phyloP scores from a whole-genome alignment of 2,329 filamentous ascomycete genomes.

The Aspergillus proliferans region DNA sequence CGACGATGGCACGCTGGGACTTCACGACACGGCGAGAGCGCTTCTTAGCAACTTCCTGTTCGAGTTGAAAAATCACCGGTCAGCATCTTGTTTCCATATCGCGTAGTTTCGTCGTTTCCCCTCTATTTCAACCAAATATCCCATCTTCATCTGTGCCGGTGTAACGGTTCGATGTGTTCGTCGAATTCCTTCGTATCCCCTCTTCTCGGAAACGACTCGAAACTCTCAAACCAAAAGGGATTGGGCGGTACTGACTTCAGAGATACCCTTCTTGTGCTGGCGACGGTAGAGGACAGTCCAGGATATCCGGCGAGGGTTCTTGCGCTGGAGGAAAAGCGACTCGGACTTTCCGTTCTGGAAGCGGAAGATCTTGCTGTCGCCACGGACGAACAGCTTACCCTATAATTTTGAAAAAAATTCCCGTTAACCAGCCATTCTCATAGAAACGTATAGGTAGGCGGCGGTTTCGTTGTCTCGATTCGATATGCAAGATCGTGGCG shows the following conservation, averaged over 20 bases:
- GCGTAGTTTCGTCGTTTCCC: slow-evolving; percentile 1
- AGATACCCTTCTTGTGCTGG: slow-evolving; percentile 99
- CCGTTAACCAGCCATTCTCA: slow-evolving; percentile 17
- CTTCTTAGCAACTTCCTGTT: slow-evolving; percentile 99
- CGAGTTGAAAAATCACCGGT: slow-evolving; percentile 22
- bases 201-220: slow-evolving; percentile 7
- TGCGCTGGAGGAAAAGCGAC: slow-evolving; percentile 99
- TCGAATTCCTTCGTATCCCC: not conserved
- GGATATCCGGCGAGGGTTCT: slow-evolving; percentile 99
- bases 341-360: slow-evolving; percentile 99
- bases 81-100: slow-evolving; percentile 16
- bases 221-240: slow-evolving; percentile 12
- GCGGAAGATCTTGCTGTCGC: slow-evolving; percentile 99
- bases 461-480: not conserved
- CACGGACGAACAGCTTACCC: slow-evolving; percentile 99
- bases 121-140: slow-evolving; percentile 8
- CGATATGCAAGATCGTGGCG: not conserved
- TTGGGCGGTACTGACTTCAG: slow-evolving; percentile 71
- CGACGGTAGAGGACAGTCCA: slow-evolving; percentile 98
- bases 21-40: slow-evolving; percentile 96
- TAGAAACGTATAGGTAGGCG: not conserved
- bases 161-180: not conserved
- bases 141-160: not conserved
- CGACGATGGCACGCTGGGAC: slow-evolving; percentile 97
- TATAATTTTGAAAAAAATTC: slow-evolving; percentile 41